Conservation (phyloP, 1,139 yeast species). For the Suhomyces guaymorum region DNA sequence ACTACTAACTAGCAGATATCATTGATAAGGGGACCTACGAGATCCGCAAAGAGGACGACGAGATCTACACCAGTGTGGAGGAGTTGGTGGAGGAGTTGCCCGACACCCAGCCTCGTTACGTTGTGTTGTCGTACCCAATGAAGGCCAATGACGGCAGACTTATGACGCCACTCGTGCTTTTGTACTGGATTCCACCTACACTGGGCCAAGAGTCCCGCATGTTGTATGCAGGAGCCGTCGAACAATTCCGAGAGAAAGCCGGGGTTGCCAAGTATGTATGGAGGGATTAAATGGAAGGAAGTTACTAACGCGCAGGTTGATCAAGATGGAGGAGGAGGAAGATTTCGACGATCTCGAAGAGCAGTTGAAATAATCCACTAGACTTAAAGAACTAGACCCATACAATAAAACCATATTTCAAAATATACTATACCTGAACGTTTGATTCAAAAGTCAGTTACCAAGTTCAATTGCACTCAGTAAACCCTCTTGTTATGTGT, state of each 20-base stretch:
- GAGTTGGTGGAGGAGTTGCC: constrained; percentile 77
- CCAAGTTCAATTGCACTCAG: no score
- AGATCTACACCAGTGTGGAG: constrained; percentile 49
- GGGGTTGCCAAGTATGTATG: constrained; percentile 62
- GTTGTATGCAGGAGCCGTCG: constrained; percentile 90
- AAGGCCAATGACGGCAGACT: constrained; percentile 69
- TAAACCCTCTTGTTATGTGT: no score
- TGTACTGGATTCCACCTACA: constrained; percentile 87
- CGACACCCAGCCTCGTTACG: constrained; percentile 75
- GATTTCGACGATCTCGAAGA: constrained; percentile 54
- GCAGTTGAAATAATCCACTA: constrained; percentile 3
- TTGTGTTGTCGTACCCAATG: constrained; percentile 77
- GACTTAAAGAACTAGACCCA: background rate
- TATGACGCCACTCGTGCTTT: constrained; percentile 69
- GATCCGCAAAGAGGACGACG: constrained; percentile 49
- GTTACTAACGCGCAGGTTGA: constrained; percentile 41
- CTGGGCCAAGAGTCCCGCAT: constrained; percentile 75
- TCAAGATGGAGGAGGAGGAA: constrained; percentile 61
- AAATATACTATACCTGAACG: no score
- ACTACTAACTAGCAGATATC: constrained; percentile 33
- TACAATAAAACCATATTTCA: no score
- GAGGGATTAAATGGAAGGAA: background rate
- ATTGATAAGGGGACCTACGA: constrained; percentile 61
- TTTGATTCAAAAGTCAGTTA: no score
- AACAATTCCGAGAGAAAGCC: constrained; percentile 72